Conservation (phyloP, 768 basidiomycete species). For the Podaxis mareebaensis region DNA sequence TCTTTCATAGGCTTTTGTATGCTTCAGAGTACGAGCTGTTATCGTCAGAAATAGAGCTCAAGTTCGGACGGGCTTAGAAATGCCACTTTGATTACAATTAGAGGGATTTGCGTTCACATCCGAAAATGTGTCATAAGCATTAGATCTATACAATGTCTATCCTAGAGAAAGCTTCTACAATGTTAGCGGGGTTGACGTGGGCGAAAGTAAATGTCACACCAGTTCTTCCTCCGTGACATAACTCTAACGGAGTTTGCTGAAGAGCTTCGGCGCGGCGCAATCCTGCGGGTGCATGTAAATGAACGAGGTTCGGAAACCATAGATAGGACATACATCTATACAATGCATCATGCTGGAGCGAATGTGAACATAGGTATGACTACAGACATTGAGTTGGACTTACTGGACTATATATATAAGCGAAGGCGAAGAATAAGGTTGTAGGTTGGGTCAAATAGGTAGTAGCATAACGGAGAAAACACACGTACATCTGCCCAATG, state of each 20-base stretch:
- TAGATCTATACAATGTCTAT: constrained; percentile 1
- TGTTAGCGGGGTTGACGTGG: background rate
- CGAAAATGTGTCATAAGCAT: background rate
- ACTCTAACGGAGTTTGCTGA: constrained; percentile 66
- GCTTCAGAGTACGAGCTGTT: too few species aligned
- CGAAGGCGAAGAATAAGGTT: background rate
- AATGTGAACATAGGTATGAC: constrained; percentile 14
- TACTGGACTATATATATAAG: constrained; percentile 57
- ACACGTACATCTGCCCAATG: constrained; percentile 33
- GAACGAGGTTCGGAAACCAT: background rate
- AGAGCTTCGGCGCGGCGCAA: constrained; percentile 76
- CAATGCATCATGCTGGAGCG: constrained; percentile 84
- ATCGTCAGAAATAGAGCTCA: background rate
- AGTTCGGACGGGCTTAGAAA: background rate
- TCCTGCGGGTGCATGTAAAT: constrained; percentile 48
- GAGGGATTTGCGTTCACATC: background rate
- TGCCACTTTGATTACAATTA: background rate
- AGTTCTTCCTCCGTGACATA: background rate
- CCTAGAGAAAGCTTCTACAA: background rate
- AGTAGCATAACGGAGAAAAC: background rate
- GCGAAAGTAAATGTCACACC: background rate
- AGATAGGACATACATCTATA: constrained; percentile 63
- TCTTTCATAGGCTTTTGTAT: too few species aligned
- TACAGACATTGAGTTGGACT: constrained; percentile 28
- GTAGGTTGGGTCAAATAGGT: background rate